Percentiles rank a stretch among this genome's conserved stretches.
Conservation (phyloP, 345 rosid species). For the Citrus trifoliata region DNA sequence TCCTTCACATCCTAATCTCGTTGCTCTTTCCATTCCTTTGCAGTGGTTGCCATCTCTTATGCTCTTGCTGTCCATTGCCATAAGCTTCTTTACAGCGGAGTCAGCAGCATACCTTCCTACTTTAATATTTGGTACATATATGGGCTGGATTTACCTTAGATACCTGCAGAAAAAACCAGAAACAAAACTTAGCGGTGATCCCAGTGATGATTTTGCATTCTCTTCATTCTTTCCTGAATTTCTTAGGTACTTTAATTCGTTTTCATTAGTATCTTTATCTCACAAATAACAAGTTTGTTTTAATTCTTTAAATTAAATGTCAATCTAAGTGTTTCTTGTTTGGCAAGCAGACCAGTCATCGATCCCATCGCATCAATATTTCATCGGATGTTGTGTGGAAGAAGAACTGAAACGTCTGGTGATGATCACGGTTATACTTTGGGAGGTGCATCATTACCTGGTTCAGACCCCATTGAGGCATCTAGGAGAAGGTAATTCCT, state of each 20-base stretch:
- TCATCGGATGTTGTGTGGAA: slow-evolving; percentile 84
- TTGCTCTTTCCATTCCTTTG: slow-evolving; percentile 24
- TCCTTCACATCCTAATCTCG: slow-evolving; percentile 17
- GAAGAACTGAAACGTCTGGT: slow-evolving; percentile 42
- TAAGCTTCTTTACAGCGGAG: slow-evolving; percentile 74
- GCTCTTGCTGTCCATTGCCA: slow-evolving; percentile 59
- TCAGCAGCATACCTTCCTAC: slow-evolving; percentile 85
- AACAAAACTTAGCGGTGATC: slow-evolving; percentile 88
- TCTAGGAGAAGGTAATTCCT: slow-evolving; percentile 80
- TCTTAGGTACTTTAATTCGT: slow-evolving; percentile 48
- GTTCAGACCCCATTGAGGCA: slow-evolving; percentile 94
- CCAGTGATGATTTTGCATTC: slow-evolving; percentile 91
- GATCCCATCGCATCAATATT: slow-evolving; percentile 80
- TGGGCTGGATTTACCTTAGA: slow-evolving; percentile 93
- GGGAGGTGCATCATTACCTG: slow-evolving; percentile 76
- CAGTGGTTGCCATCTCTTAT: slow-evolving; percentile 95
- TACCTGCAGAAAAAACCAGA: slow-evolving; percentile 83
- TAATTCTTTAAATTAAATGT: not conserved
- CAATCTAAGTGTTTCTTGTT: slow-evolving; percentile 1
- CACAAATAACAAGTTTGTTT: slow-evolving; percentile 2
- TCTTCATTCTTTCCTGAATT: slow-evolving; percentile 91
- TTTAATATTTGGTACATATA: slow-evolving; percentile 83
- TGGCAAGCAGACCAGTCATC: slow-evolving; percentile 64
- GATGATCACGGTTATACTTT: slow-evolving; percentile 51
- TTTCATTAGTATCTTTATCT: not conserved